Evolutionary conservation across 2,329 filamentous ascomycete species (phyloP).

Genomic region (Neofusicoccum umdonicola): DNA sequence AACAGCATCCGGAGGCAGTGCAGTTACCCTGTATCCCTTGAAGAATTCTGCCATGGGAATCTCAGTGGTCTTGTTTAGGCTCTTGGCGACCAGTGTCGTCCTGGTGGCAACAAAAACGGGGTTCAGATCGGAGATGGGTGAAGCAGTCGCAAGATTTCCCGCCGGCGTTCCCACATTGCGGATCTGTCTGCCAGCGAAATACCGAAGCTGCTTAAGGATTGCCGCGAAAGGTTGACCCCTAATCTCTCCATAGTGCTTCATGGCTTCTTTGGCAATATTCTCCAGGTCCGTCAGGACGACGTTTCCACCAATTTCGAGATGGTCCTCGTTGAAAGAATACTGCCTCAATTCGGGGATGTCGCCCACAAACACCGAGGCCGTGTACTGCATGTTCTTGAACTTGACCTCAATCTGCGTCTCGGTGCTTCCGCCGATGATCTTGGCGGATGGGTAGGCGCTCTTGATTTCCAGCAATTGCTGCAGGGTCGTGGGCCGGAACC

Average conservation of each 20-base stretch:
- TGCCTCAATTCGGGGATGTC: constrained; percentile 88
- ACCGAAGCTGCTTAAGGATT: constrained; percentile 89
- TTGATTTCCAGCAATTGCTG: constrained; percentile 92
- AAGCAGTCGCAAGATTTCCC: constrained; percentile 90
- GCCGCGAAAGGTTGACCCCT: constrained; percentile 81
- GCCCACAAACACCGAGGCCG: constrained; percentile 84
- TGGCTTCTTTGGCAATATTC: constrained; percentile 73
- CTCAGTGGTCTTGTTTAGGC: constrained; percentile 67
- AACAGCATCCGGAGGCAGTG: constrained; percentile 75
- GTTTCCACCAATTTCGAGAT: constrained; percentile 91
- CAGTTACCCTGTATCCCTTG: constrained; percentile 83
- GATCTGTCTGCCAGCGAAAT: constrained; percentile 93
- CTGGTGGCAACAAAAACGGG: constrained; percentile 89
- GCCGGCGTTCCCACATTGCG: constrained; percentile 96
- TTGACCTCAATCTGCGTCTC: constrained; percentile 99
- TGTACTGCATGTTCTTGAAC: constrained; percentile 92
- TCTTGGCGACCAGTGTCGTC: constrained; percentile 77
- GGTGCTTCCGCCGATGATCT: constrained; percentile 92
- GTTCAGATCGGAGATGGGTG: constrained; percentile 94
- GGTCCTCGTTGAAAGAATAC: constrained; percentile 74
- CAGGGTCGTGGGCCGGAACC: constrained; percentile 86
- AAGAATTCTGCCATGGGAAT: constrained; percentile 95
- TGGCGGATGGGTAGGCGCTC: constrained; percentile 76
- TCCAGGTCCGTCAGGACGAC: constrained; percentile 90
- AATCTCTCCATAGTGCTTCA: constrained; percentile 70